These are phyloP conservation scores for Magnolia officinalis DNA, from an alignment of 164 flowering plant genomes.

Conservation along the genomic window DNA sequence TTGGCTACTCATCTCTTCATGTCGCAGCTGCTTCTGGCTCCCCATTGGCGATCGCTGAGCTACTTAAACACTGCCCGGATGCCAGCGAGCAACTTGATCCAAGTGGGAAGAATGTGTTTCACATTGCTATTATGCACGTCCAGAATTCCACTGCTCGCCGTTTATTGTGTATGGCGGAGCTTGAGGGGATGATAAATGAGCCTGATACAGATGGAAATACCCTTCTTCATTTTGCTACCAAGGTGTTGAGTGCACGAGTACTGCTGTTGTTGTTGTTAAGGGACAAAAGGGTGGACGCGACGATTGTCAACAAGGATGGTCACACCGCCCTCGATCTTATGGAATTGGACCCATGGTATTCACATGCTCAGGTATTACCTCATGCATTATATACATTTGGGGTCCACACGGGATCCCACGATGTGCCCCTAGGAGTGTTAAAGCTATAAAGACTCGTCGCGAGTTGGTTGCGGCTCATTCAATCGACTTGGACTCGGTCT, in stretches of 20 bases:
- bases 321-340: slow-evolving; percentile 3
- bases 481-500: no score
- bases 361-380: not conserved
- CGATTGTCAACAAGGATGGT: not conserved
- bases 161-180: not conserved
- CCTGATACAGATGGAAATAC: not conserved
- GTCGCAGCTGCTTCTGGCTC: slow-evolving; percentile 4
- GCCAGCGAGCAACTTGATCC: not conserved
- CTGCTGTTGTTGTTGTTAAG: not conserved
- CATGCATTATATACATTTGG: not conserved
- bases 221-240: slow-evolving; percentile 1
- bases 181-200: not conserved
- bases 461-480: no score
- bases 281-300: not conserved
- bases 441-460: no score
- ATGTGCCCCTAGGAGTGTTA: no score
- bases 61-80: slow-evolving; percentile 8
- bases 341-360: not conserved
- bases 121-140: not conserved
- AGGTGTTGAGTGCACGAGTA: no score
- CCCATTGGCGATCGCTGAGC: not conserved
- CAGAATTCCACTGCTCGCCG: no score
- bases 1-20: slow-evolving; percentile 8
- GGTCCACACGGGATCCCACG: no score
- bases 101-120: slow-evolving; percentile 1